Conservation (phyloP, 306 rosid species). For the Cyamopsis tetragonoloba region DNA sequence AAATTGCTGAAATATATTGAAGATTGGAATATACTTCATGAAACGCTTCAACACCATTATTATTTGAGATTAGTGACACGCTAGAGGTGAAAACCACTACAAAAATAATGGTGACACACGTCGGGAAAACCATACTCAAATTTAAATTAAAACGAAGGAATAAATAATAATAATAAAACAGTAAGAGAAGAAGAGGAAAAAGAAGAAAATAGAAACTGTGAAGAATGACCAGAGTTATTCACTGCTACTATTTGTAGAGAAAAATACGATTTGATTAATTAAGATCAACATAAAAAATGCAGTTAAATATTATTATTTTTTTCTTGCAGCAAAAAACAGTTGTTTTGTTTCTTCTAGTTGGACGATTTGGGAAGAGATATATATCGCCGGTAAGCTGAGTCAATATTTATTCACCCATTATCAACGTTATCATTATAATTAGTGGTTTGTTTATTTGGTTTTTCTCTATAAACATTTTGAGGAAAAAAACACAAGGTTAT, state of each 20-base stretch:
- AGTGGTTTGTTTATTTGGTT: too few species aligned
- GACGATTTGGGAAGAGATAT: too few species aligned
- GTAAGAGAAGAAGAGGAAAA: neutral
- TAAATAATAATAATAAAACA: neutral
- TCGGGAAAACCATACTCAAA: conserved; percentile 28
- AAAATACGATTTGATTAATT: too few species aligned
- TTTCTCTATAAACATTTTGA: too few species aligned
- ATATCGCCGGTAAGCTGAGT: too few species aligned
- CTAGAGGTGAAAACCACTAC: conserved; percentile 5
- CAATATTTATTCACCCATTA: too few species aligned
- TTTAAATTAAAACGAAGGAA: neutral
- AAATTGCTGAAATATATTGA: conserved; percentile 34
- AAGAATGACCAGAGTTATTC: neutral
- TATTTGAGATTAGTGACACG: neutral
- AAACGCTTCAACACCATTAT: conserved; percentile 49
- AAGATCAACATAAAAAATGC: too few species aligned
- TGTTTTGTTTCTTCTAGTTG: too few species aligned
- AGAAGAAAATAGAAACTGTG: neutral
- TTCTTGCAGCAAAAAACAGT: too few species aligned
- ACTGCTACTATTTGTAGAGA: conserved; percentile 22
- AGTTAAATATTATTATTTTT: too few species aligned
- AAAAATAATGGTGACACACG: neutral
- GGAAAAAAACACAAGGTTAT: too few species aligned
- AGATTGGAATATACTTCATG: conserved; percentile 48
- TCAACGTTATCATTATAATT: too few species aligned